phyloP scores from a whole-genome alignment of 352 stramenopile species.

The Phytophthora fragariaefolia region DNA sequence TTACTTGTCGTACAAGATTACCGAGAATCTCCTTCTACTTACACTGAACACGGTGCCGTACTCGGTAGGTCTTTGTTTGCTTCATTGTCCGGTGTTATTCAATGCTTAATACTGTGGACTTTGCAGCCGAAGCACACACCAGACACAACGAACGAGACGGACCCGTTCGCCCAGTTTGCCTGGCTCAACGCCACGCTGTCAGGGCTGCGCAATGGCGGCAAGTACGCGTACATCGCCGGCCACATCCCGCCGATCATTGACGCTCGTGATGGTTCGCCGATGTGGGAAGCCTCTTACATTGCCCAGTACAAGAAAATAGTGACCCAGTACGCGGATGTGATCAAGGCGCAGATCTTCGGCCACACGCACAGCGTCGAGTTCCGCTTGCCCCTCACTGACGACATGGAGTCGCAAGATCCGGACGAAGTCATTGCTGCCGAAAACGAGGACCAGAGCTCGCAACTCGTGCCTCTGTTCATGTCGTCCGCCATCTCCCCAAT shows the following conservation, averaged over 20 bases:
- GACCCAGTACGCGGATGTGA: slow-evolving; percentile 55
- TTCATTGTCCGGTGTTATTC: not conserved
- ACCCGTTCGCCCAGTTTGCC: slow-evolving; percentile 90
- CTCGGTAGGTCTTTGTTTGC: slow-evolving; percentile 44
- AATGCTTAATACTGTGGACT: not conserved
- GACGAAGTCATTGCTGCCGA: slow-evolving; percentile 20
- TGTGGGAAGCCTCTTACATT: slow-evolving; percentile 90
- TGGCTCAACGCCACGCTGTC: slow-evolving; percentile 83
- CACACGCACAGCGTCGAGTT: slow-evolving; percentile 94
- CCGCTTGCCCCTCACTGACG: slow-evolving; percentile 50
- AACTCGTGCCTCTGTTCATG: slow-evolving; percentile 78
- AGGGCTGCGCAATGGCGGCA: slow-evolving; percentile 40
- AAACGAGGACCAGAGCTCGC: slow-evolving; percentile 14
- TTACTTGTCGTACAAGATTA: slow-evolving; percentile 64
- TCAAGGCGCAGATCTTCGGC: slow-evolving; percentile 91
- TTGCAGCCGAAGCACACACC: slow-evolving; percentile 69
- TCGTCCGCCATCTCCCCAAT: slow-evolving; percentile 84
- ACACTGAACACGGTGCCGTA: slow-evolving; percentile 85
- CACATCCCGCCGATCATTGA: slow-evolving; percentile 93
- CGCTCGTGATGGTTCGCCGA: slow-evolving; percentile 80
- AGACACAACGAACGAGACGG: slow-evolving; percentile 58
- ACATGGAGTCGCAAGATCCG: slow-evolving; percentile 17
- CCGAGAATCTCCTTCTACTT: slow-evolving; percentile 63
- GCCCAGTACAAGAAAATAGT: slow-evolving; percentile 80
- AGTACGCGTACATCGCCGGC: slow-evolving; percentile 84